These are phyloP conservation scores for Posidonia oceanica DNA, from an alignment of 116 monocot genomes.

Conservation along the genomic window DNA sequence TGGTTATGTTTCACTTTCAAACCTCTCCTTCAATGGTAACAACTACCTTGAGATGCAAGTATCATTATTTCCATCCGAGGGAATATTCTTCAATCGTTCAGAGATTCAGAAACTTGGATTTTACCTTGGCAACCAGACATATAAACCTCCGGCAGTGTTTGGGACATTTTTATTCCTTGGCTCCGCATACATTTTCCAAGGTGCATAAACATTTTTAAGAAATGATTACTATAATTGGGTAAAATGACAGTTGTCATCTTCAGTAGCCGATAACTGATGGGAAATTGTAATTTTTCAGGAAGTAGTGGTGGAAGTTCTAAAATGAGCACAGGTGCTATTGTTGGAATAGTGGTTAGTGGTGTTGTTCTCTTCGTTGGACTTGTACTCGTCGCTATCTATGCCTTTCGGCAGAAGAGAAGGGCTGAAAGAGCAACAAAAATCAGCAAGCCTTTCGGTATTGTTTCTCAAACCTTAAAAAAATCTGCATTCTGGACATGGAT, in stretches of 20 bases:
- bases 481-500: neutral
- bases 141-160: conserved; percentile 37
- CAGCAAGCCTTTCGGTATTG: conserved; percentile 76
- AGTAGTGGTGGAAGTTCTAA: conserved; percentile 5
- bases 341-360: conserved; percentile 40
- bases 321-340: conserved; percentile 21
- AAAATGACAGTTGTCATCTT: neutral
- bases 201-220: conserved; percentile 11
- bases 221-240: neutral
- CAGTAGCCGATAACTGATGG: neutral
- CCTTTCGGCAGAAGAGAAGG: conserved; percentile 44
- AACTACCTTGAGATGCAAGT: conserved; percentile 41
- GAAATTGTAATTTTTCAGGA: neutral
- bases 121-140: conserved; percentile 51
- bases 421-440: conserved; percentile 48
- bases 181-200: conserved; percentile 31
- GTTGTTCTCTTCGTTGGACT: conserved; percentile 43
- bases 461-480: neutral
- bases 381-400: conserved; percentile 41
- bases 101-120: conserved; percentile 41
- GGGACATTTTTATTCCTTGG: conserved; percentile 63
- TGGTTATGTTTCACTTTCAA: conserved; percentile 39
- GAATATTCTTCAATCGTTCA: conserved; percentile 33
- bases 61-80: conserved; percentile 44
- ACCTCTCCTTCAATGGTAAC: conserved; percentile 36